These are phyloP conservation scores for Cladosporium sp. DNA, from an alignment of 2,329 filamentous ascomycete species.

Conservation along the genomic window DNA sequence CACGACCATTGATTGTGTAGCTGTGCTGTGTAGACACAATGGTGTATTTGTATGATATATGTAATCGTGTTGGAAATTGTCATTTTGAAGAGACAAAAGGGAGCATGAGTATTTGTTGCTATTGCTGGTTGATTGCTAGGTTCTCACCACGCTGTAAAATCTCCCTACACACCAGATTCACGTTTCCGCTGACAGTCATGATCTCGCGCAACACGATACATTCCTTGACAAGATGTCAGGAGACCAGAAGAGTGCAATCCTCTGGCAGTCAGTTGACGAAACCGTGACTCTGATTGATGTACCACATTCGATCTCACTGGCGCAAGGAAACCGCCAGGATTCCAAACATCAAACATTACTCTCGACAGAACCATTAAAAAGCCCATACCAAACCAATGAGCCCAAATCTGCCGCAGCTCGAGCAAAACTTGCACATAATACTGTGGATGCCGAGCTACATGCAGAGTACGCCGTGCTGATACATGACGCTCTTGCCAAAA, in stretches of 20 bases:
- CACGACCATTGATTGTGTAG: too few relatives aligned
- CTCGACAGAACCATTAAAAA: constrained; percentile 42
- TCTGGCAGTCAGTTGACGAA: constrained; percentile 49
- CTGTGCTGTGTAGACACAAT: too few relatives aligned
- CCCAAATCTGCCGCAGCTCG: constrained; percentile 47
- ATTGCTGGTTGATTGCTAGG: too few relatives aligned
- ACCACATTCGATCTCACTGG: constrained; percentile 62
- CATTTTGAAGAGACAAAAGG: too few relatives aligned
- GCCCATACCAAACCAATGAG: constrained; percentile 53
- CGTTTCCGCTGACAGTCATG: too few relatives aligned
- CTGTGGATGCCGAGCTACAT: constrained; percentile 31
- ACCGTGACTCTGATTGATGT: constrained; percentile 62
- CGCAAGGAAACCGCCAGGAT: constrained; percentile 49
- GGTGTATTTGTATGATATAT: too few relatives aligned
- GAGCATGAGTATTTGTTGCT: too few relatives aligned
- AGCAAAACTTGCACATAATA: constrained; percentile 35
- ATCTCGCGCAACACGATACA: too few relatives aligned
- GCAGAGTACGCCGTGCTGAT: constrained; percentile 35
- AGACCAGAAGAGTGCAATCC: constrained; percentile 31
- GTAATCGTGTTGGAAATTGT: too few relatives aligned
- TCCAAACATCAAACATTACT: constrained; percentile 38
- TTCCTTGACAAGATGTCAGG: too few relatives aligned
- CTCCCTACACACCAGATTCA: too few relatives aligned
- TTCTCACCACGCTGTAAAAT: too few relatives aligned
- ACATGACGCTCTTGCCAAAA: constrained; percentile 33